Evolutionary conservation across 1,139 yeast species (phyloP).

Genomic region (Saccharomyces hybrid): DNA sequence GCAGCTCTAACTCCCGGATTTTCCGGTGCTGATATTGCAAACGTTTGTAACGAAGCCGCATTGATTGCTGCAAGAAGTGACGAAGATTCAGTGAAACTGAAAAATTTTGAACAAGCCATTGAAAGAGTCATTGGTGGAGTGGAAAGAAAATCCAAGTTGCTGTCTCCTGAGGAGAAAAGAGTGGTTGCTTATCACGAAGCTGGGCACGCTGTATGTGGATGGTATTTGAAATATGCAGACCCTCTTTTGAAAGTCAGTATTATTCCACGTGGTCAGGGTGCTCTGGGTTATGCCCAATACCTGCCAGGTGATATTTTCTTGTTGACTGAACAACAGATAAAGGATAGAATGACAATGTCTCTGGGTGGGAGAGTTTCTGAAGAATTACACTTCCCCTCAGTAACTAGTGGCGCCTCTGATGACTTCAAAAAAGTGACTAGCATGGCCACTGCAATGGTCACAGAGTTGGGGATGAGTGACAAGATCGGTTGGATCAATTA

Average conservation of each 20-base stretch:
- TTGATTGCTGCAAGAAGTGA: conserved; percentile 69
- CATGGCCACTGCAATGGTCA: conserved; percentile 72
- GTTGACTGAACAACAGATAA: conserved; percentile 55
- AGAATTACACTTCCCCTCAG: conserved; percentile 67
- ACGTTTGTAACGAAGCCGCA: conserved; percentile 78
- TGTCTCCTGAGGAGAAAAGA: conserved; percentile 64
- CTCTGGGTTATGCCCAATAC: conserved; percentile 76
- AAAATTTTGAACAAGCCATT: conserved; percentile 71
- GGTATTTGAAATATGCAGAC: conserved; percentile 66
- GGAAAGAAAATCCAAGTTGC: conserved; percentile 60
- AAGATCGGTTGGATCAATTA: conserved; percentile 55
- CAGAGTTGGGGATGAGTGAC: conserved; percentile 67
- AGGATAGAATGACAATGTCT: conserved; percentile 73
- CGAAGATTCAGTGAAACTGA: conserved; percentile 45
- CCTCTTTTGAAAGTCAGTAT: conserved; percentile 74
- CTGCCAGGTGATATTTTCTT: conserved; percentile 70
- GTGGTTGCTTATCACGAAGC: conserved; percentile 80
- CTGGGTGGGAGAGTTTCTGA: conserved; percentile 76
- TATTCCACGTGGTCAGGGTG: conserved; percentile 79
- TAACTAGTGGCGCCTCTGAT: conserved; percentile 75
- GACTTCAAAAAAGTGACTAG: conserved; percentile 73
- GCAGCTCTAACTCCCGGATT: conserved; percentile 80
- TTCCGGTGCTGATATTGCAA: conserved; percentile 82
- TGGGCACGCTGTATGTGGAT: conserved; percentile 76
- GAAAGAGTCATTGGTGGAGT: conserved; percentile 78